phyloP scores from a whole-genome alignment of 73 alveolate genomes.

The Paramecium primaurelia region DNA sequence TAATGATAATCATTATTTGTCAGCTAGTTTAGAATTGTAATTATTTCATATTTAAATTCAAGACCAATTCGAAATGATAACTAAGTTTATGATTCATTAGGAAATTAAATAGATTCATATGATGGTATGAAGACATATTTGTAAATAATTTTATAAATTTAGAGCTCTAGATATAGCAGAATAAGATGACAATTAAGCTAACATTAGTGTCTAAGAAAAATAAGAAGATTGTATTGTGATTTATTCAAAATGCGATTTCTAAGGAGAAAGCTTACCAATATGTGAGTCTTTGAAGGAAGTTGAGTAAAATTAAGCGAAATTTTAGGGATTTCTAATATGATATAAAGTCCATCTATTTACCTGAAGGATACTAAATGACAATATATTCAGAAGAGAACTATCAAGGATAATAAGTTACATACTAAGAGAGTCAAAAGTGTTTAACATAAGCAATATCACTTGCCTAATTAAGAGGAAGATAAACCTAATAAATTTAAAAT shows the following conservation, averaged over 20 bases:
- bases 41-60: not conserved
- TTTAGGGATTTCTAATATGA: not conserved
- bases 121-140: not conserved
- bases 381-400: not conserved
- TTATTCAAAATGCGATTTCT: not conserved
- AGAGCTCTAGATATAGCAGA: conserved; percentile 7
- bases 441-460: not conserved
- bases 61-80: not conserved
- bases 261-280: not conserved
- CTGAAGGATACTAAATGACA: not conserved
- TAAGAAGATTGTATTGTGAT: not conserved
- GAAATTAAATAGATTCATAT: not conserved
- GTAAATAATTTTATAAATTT: not conserved
- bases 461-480: not conserved
- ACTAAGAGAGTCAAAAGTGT: not conserved
- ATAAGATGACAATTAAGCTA: not conserved
- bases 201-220: not conserved
- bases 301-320: not conserved
- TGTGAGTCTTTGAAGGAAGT: conserved; percentile 21
- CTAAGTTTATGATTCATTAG: not conserved
- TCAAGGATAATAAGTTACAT: not conserved
- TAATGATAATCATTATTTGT: not conserved
- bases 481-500: not conserved
- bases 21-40: conserved; percentile 20
- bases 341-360: not conserved